Evolutionary conservation across 352 stramenopile genomes (phyloP).

Genomic region (Globisporangium mamillatum): DNA sequence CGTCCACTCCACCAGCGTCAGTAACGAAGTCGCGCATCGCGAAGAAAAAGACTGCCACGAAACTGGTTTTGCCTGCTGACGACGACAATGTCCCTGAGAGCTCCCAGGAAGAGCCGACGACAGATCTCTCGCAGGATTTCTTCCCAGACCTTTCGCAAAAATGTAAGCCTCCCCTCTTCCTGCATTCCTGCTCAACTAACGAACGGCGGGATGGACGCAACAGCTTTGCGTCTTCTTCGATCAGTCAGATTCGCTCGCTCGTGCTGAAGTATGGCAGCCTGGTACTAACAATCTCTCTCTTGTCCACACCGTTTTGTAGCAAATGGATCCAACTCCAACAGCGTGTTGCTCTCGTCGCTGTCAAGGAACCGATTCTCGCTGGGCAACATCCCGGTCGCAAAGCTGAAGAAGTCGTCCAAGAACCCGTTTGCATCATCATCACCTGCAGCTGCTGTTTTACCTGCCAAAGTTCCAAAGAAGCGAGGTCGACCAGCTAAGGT

Average conservation of each 20-base stretch:
- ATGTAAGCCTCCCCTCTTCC: slow-evolving; percentile 24
- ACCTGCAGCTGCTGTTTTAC: background rate
- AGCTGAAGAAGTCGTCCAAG: slow-evolving; percentile 80
- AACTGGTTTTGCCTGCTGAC: slow-evolving; percentile 7
- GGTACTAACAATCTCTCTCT: background rate
- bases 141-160: slow-evolving; percentile 49
- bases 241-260: background rate
- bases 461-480: slow-evolving; percentile 20
- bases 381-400: slow-evolving; percentile 69
- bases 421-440: slow-evolving; percentile 54
- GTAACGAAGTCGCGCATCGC: slow-evolving; percentile 5
- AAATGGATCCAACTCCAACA: slow-evolving; percentile 61
- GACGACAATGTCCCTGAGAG: slow-evolving; percentile 24
- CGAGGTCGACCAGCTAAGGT: slow-evolving; percentile 33
- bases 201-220: background rate
- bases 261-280: background rate
- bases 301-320: background rate
- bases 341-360: slow-evolving; percentile 53
- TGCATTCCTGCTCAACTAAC: background rate
- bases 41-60: slow-evolving; percentile 4
- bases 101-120: slow-evolving; percentile 39
- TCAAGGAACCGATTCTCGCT: slow-evolving; percentile 76
- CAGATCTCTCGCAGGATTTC: slow-evolving; percentile 40
- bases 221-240: background rate
- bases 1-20: background rate